A percentile compares a stretch with the other conserved stretches of the same genome.
phyloP scores from a whole-genome alignment of 805 yeast species.

The Saccharomycopsis olivae region DNA sequence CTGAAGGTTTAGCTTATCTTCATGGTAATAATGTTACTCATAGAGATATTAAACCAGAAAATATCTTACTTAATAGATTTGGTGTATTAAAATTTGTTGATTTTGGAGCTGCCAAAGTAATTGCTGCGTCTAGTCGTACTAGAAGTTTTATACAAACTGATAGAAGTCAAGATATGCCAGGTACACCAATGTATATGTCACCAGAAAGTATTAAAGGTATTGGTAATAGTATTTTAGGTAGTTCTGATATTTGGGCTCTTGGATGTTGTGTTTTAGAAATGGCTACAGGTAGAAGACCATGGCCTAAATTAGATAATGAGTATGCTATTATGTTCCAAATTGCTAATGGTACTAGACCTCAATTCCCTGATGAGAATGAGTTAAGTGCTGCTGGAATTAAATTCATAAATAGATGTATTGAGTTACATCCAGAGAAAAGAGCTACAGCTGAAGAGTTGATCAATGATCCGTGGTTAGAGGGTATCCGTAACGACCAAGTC shows the following conservation, averaged over 20 bases:
- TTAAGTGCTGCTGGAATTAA: conserved; percentile 61
- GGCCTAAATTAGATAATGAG: conserved; percentile 93
- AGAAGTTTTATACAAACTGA: neutral
- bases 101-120: conserved; percentile 92
- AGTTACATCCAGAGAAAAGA: conserved; percentile 72
- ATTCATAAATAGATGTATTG: conserved; percentile 67
- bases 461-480: conserved; percentile 67
- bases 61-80: conserved; percentile 26
- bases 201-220: conserved; percentile 72
- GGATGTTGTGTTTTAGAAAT: conserved; percentile 95
- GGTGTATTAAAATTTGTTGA: conserved; percentile 67
- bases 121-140: conserved; percentile 18
- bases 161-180: conserved; percentile 33
- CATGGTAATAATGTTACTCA: conserved; percentile 96
- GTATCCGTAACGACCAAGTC: too few species aligned
- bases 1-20: conserved; percentile 89
- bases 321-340: conserved; percentile 99
- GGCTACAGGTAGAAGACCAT: conserved; percentile 94
- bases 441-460: conserved; percentile 77
- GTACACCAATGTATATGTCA: conserved; percentile 99
- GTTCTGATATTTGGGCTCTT: conserved; percentile 84
- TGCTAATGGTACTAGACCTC: conserved; percentile 90
- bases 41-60: conserved; percentile 93
- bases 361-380: conserved; percentile 69
- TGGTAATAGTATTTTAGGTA: conserved; percentile 28